Conservation (phyloP, 1,284 basidiomycete genomes). For the Cutaneotrichosporon mucoides region DNA sequence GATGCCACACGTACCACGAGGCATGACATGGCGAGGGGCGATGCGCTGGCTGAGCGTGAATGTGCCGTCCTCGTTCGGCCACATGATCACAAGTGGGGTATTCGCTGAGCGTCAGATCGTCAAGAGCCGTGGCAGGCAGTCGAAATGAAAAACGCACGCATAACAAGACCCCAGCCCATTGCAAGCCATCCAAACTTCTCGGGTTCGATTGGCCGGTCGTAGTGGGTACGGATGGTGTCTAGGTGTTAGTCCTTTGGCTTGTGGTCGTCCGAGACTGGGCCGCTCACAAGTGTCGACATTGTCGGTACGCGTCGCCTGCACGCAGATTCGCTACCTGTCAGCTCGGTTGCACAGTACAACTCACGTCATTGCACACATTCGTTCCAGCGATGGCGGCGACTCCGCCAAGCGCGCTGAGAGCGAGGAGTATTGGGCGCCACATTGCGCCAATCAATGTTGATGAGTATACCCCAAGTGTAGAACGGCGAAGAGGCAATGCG, state of each 20-base stretch:
- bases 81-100: slow-evolving; percentile 62
- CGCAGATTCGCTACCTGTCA: slow-evolving; percentile 9
- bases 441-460: neutral
- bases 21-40: slow-evolving; percentile 53
- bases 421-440: slow-evolving; percentile 3
- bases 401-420: neutral
- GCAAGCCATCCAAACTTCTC: slow-evolving; percentile 15
- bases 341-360: neutral
- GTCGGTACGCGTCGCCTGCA: slow-evolving; percentile 3
- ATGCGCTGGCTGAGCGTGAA: slow-evolving; percentile 60
- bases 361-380: neutral
- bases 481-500: too few species aligned
- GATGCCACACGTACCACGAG: slow-evolving; percentile 46
- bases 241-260: neutral
- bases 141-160: slow-evolving; percentile 11
- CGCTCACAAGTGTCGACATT: slow-evolving; percentile 9
- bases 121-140: too few species aligned
- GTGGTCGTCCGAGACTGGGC: neutral
- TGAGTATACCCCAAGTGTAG: neutral
- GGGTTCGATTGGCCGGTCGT: neutral
- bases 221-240: slow-evolving; percentile 1
- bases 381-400: slow-evolving; percentile 1
- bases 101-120: slow-evolving; percentile 28
- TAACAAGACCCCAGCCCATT: slow-evolving; percentile 10
- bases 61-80: slow-evolving; percentile 57